Conservation (phyloP, 495 filamentous ascomycete genomes). For the Neurospora pannonica region DNA sequence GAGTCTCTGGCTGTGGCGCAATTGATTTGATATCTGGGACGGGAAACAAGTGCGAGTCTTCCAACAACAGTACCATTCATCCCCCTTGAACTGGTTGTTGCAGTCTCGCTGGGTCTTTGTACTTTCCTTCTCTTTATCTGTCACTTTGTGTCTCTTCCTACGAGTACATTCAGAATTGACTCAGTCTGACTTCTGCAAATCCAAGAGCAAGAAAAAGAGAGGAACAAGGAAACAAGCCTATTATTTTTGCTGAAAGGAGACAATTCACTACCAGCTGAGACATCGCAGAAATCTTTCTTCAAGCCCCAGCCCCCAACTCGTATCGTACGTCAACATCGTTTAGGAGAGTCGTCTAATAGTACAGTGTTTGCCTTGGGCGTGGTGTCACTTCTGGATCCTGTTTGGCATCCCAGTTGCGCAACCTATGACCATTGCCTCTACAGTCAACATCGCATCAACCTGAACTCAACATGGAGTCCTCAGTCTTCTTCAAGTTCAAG, state of each 20-base stretch:
- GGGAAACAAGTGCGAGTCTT: neutral
- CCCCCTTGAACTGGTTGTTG: conserved; percentile 16
- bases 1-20: neutral
- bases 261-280: neutral
- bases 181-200: conserved; percentile 34
- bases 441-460: conserved; percentile 2
- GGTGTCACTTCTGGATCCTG: conserved; percentile 11
- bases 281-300: neutral
- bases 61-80: neutral
- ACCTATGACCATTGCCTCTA: neutral
- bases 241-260: neutral
- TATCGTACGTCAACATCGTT: conserved; percentile 19
- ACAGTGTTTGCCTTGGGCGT: conserved; percentile 18
- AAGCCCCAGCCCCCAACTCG: conserved; percentile 24
- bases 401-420: neutral
- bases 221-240: conserved; percentile 8
- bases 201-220: conserved; percentile 29
- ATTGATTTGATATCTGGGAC: neutral
- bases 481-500: conserved; percentile 99
- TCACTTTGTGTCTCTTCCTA: conserved; percentile 30
- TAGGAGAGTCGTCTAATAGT: conserved; percentile 20
- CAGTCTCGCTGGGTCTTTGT: conserved; percentile 25
- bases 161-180: conserved; percentile 53
- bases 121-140: conserved; percentile 25
- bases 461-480: conserved; percentile 72